These are phyloP conservation scores for Lachnum nothofagi DNA, from an alignment of 2,329 filamentous ascomycete species.

Conservation along the genomic window DNA sequence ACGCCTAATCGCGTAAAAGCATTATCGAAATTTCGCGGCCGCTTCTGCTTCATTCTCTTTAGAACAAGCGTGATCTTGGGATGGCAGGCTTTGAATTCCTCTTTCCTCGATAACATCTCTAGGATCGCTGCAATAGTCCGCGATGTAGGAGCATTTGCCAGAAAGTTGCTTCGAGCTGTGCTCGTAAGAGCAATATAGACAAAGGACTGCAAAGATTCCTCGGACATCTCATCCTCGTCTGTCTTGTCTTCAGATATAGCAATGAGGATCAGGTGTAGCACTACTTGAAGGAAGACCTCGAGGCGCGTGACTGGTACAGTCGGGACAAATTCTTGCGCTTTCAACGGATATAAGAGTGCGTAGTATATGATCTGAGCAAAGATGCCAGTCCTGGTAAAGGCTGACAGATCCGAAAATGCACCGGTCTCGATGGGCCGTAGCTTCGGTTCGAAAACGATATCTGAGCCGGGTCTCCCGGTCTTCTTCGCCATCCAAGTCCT, in stretches of 20 bases:
- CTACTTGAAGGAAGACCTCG: slow-evolving; percentile 86
- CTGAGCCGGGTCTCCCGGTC: slow-evolving; percentile 71
- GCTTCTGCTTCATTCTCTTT: slow-evolving; percentile 77
- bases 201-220: slow-evolving; percentile 58
- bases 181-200: slow-evolving; percentile 64
- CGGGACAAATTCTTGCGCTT: slow-evolving; percentile 63
- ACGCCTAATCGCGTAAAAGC: slow-evolving; percentile 62
- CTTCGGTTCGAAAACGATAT: slow-evolving; percentile 88
- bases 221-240: slow-evolving; percentile 46
- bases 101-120: slow-evolving; percentile 57
- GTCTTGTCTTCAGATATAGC: slow-evolving; percentile 77
- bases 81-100: slow-evolving; percentile 75
- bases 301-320: slow-evolving; percentile 75
- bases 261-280: slow-evolving; percentile 80
- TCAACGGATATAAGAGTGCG: slow-evolving; percentile 73
- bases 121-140: slow-evolving; percentile 62
- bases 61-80: slow-evolving; percentile 80
- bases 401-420: slow-evolving; percentile 68
- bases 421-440: slow-evolving; percentile 71
- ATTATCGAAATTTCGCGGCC: slow-evolving; percentile 65
- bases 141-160: slow-evolving; percentile 49
- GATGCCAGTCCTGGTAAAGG: slow-evolving; percentile 75
- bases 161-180: slow-evolving; percentile 56
- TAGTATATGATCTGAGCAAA: slow-evolving; percentile 91
- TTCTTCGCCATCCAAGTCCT: slow-evolving; percentile 82